These are phyloP conservation scores for Myrmaecium sp. DNA, from an alignment of 2,329 filamentous ascomycete genomes.

Conservation along the genomic window DNA sequence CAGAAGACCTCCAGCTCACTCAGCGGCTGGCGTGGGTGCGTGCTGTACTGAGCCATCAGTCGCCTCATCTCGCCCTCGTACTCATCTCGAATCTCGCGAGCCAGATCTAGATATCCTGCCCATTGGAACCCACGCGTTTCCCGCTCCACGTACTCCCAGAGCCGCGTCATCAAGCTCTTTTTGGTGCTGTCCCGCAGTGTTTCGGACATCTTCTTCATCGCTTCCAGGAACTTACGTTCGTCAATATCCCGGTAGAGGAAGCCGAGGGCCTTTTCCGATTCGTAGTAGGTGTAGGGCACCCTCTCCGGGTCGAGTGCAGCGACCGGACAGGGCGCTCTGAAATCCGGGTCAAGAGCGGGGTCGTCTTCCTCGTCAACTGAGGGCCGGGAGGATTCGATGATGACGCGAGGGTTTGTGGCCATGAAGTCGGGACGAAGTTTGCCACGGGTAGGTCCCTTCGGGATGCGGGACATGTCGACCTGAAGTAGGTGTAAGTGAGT, in stretches of 20 bases:
- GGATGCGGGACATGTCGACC: conserved; percentile 7
- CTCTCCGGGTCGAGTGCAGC: conserved; percentile 8
- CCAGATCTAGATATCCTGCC: conserved; percentile 22
- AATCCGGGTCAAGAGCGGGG: conserved; percentile 25
- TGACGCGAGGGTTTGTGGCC: conserved; percentile 29
- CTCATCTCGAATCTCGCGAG: conserved; percentile 28
- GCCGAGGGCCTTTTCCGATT: conserved; percentile 51
- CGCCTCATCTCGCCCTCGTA: conserved; percentile 14
- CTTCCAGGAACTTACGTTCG: conserved; percentile 43
- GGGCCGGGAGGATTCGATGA: conserved; percentile 19
- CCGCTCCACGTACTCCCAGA: conserved; percentile 24
- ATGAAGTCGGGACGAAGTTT: conserved; percentile 34
- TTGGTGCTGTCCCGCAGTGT: background rate
- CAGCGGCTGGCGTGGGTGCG: conserved; percentile 13
- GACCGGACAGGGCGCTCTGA: too few species aligned
- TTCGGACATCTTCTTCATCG: conserved; percentile 11
- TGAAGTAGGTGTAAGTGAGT: conserved; percentile 1
- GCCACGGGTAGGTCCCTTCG: conserved; percentile 6
- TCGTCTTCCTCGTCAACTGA: conserved; percentile 19
- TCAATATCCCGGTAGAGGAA: conserved; percentile 56
- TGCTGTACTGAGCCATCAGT: conserved; percentile 26
- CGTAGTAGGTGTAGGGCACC: conserved; percentile 40
- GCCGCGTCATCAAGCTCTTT: conserved; percentile 10
- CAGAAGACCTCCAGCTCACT: conserved; percentile 31
- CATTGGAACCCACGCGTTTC: conserved; percentile 24